Percentiles rank a stretch among this genome's conserved stretches.
Conservation (phyloP, 352 stramenopile genomes). For the Phytophthora lateralis region DNA sequence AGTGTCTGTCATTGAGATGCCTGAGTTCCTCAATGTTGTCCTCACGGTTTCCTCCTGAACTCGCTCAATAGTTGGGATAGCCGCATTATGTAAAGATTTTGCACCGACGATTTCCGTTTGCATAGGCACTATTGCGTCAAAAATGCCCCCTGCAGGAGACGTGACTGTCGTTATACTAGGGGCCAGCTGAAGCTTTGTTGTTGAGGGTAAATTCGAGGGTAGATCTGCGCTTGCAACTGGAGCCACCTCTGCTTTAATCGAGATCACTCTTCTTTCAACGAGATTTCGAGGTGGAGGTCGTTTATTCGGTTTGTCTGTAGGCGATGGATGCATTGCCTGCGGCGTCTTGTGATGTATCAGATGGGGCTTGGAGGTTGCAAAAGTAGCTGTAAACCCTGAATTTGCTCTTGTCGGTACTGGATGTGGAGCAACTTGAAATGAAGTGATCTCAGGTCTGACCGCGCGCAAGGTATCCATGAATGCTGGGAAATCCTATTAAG, state of each 20-base stretch:
- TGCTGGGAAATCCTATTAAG: constrained; percentile 13
- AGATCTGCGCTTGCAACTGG: background rate
- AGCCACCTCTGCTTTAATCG: background rate
- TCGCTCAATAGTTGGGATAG: background rate
- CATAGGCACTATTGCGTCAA: background rate
- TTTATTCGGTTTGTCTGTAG: background rate
- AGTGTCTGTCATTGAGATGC: background rate
- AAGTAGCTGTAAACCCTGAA: background rate
- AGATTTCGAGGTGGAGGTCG: background rate
- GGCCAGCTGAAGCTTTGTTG: background rate
- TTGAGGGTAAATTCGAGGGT: background rate
- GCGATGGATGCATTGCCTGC: background rate
- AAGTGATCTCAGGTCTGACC: background rate
- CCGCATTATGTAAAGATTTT: background rate
- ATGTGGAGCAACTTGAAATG: background rate
- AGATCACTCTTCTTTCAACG: background rate
- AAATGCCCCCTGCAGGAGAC: background rate
- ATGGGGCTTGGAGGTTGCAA: background rate
- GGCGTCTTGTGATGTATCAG: background rate
- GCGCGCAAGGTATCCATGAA: constrained; percentile 7
- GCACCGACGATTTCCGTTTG: background rate
- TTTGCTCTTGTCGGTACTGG: constrained; percentile 3
- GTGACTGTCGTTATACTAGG: background rate
- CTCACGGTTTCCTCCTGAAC: background rate
- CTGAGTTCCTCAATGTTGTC: background rate